Percentiles rank a stretch among this genome's conserved stretches.
These are phyloP conservation scores for Fusarium floridanum DNA, from an alignment of 2,329 filamentous ascomycete species.

Conservation along the genomic window DNA sequence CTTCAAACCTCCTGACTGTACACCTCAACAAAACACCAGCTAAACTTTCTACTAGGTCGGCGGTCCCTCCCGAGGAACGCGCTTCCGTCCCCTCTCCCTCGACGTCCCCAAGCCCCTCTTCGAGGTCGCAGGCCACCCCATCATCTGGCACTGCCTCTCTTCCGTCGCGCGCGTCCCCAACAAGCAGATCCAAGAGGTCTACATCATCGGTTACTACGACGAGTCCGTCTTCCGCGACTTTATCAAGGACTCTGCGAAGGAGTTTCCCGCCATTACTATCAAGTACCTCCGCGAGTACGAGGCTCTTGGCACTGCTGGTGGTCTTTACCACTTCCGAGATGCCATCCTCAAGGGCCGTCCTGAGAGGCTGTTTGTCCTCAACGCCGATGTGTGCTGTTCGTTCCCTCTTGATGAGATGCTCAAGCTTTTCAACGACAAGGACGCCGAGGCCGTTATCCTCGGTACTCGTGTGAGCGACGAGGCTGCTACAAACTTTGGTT, in stretches of 20 bases:
- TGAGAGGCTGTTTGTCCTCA: constrained; percentile 96
- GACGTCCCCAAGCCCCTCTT: constrained; percentile 99
- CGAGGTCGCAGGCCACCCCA: constrained; percentile 97
- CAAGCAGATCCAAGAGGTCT: constrained; percentile 86
- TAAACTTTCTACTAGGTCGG: constrained; percentile 75
- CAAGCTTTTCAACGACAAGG: constrained; percentile 91
- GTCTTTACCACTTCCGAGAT: constrained; percentile 99
- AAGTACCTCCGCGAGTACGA: constrained; percentile 98
- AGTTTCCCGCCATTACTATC: constrained; percentile 87
- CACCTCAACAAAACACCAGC: background rate
- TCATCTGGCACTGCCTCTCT: constrained; percentile 97
- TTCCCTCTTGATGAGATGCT: constrained; percentile 98
- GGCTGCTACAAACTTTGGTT: constrained; percentile 95
- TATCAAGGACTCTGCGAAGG: constrained; percentile 88
- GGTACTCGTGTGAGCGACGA: constrained; percentile 93
- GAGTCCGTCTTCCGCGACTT: constrained; percentile 97
- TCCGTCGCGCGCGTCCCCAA: constrained; percentile 91
- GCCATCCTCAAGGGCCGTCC: constrained; percentile 96
- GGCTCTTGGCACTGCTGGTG: constrained; percentile 93
- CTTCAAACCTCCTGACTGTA: constrained; percentile 22
- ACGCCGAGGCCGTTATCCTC: constrained; percentile 95
- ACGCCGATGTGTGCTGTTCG: constrained; percentile 98
- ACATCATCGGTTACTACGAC: constrained; percentile 99
- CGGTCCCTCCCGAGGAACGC: constrained; percentile 93
- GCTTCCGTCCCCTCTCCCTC: constrained; percentile 93